Evolutionary conservation across 2,329 filamentous ascomycete species (phyloP).

Genomic region (Trichothecium roseum): DNA sequence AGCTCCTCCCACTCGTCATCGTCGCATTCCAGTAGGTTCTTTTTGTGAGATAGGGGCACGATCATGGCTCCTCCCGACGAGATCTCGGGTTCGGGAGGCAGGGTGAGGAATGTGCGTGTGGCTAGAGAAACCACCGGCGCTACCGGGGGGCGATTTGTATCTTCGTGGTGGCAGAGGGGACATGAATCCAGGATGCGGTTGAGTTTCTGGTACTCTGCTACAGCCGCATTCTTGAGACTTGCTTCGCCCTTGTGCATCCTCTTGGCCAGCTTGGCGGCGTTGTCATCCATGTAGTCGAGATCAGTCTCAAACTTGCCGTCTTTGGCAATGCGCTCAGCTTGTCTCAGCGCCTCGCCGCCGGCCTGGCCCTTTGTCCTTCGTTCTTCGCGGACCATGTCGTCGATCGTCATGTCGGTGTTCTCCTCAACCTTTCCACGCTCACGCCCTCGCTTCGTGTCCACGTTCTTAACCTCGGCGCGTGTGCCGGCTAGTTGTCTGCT

Average conservation of each 20-base stretch:
- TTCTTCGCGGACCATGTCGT: slow-evolving; percentile 96
- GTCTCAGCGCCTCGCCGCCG: slow-evolving; percentile 69
- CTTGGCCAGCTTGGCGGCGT: slow-evolving; percentile 79
- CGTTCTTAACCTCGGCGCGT: slow-evolving; percentile 61
- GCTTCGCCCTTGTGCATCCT: slow-evolving; percentile 80
- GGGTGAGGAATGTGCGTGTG: slow-evolving; percentile 77
- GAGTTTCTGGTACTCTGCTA: slow-evolving; percentile 82
- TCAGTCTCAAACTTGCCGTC: slow-evolving; percentile 85
- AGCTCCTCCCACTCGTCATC: slow-evolving; percentile 99
- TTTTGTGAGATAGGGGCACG: slow-evolving; percentile 76
- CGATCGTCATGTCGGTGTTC: slow-evolving; percentile 91
- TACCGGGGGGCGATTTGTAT: slow-evolving; percentile 59
- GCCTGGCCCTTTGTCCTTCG: slow-evolving; percentile 67
- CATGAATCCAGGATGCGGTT: slow-evolving; percentile 79
- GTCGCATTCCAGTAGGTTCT: slow-evolving; percentile 92
- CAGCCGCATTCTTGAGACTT: slow-evolving; percentile 78
- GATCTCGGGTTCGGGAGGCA: slow-evolving; percentile 83
- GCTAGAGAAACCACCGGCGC: slow-evolving; percentile 81
- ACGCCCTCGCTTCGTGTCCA: slow-evolving; percentile 70
- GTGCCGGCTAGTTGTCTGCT: slow-evolving; percentile 75
- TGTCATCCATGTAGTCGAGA: slow-evolving; percentile 96
- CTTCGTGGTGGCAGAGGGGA: slow-evolving; percentile 87
- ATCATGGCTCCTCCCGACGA: slow-evolving; percentile 77
- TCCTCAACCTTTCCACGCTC: slow-evolving; percentile 80
- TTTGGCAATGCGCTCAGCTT: slow-evolving; percentile 90